Evolutionary conservation across 768 basidiomycete species (phyloP).

Genomic region (Fistulinella prunicolor): DNA sequence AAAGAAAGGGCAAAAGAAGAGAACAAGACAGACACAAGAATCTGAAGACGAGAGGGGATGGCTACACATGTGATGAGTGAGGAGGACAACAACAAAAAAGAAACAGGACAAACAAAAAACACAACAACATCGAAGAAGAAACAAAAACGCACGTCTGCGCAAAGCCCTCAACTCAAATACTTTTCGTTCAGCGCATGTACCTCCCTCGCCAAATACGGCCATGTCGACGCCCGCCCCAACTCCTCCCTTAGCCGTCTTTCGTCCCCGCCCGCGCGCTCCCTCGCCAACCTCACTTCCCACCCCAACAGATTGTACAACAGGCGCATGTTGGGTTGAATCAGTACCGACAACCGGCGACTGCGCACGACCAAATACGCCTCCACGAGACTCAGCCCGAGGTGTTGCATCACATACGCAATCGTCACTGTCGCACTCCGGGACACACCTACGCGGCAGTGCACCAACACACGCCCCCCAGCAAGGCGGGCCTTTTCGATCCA

Average conservation of each 20-base stretch:
- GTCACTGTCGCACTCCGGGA: constrained; percentile 91
- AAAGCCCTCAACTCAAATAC: constrained; percentile 57
- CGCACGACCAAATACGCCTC: constrained; percentile 94
- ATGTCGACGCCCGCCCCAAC: constrained; percentile 67
- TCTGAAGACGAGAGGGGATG: too few species aligned
- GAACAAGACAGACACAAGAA: too few species aligned
- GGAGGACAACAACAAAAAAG: too few species aligned
- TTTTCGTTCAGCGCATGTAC: constrained; percentile 86
- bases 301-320: constrained; percentile 91
- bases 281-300: constrained; percentile 93
- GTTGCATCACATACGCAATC: constrained; percentile 97
- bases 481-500: constrained; percentile 89
- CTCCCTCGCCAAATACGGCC: constrained; percentile 84
- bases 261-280: constrained; percentile 58
- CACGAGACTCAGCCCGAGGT: constrained; percentile 78
- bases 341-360: constrained; percentile 81
- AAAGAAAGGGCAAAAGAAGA: too few species aligned
- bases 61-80: too few species aligned
- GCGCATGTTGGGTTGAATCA: constrained; percentile 96
- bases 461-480: constrained; percentile 85
- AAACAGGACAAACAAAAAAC: too few species aligned
- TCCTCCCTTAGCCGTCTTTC: constrained; percentile 51
- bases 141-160: too few species aligned
- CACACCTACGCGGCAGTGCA: constrained; percentile 99
- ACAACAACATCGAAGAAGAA: too few species aligned